phyloP scores from a whole-genome alignment of 257 asterid genomes.

The Nicotiana sylvestris region DNA sequence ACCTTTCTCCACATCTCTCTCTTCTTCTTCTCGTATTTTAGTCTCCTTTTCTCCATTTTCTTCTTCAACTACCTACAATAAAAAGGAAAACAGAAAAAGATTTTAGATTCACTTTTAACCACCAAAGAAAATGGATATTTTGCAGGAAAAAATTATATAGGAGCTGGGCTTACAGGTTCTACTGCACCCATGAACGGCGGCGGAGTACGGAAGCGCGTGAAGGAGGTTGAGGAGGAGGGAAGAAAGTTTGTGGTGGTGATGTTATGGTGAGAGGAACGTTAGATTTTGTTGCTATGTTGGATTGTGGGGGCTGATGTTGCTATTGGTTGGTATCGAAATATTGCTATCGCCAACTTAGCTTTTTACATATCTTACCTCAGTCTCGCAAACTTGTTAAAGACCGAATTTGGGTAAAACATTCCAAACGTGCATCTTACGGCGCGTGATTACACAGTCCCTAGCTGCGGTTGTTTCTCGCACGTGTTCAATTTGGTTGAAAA shows the following conservation, averaged over 20 bases:
- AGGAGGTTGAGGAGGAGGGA: not conserved
- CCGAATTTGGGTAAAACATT: not conserved
- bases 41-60: conserved; percentile 33
- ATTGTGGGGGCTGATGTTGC: conserved; percentile 23
- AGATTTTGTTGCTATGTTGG: conserved; percentile 33
- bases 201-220: conserved; percentile 46
- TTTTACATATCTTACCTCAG: conserved; percentile 19
- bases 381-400: not conserved
- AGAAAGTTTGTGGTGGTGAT: not conserved
- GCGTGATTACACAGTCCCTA: conserved; percentile 26
- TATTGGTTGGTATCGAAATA: conserved; percentile 18
- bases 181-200: conserved; percentile 52
- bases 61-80: conserved; percentile 24
- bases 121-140: not conserved
- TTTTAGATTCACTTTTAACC: not conserved
- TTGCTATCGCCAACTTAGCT: conserved; percentile 18
- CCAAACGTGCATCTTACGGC: conserved; percentile 23
- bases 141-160: not conserved
- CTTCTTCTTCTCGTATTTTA: conserved; percentile 3
- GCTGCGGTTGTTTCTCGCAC: not conserved
- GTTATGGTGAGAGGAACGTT: conserved; percentile 30
- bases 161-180: conserved; percentile 43
- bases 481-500: not conserved
- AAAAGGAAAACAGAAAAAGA: not conserved
- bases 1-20: conserved; percentile 77